Conservation (phyloP, 106 monocot genomes). For the Allium sativum region DNA sequence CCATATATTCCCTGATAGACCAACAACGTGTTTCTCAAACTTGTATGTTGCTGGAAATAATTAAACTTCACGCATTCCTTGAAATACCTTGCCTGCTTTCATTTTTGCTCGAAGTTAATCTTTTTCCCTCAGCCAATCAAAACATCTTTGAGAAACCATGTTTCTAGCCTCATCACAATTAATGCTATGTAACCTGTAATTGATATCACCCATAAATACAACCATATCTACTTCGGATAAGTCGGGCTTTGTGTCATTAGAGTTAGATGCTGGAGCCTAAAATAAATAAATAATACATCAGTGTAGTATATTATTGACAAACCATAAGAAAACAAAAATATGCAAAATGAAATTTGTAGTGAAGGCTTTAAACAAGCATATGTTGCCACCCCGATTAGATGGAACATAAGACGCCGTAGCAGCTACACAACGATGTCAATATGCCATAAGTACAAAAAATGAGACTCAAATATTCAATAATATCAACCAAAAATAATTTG, state of each 20-base stretch:
- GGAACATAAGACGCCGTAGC: slow-evolving; percentile 39
- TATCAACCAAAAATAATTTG: too few relatives aligned
- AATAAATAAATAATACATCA: background rate
- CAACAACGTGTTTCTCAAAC: slow-evolving; percentile 48
- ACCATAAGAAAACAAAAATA: background rate
- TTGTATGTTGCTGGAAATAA: slow-evolving; percentile 67
- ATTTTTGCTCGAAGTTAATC: slow-evolving; percentile 62
- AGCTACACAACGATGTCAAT: too few relatives aligned
- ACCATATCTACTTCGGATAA: slow-evolving; percentile 64
- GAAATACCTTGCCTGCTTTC: slow-evolving; percentile 60
- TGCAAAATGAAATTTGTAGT: background rate
- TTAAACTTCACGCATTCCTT: slow-evolving; percentile 60
- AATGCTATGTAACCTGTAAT: slow-evolving; percentile 45
- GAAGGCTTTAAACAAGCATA: slow-evolving; percentile 16
- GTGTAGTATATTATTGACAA: background rate
- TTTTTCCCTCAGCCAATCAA: slow-evolving; percentile 75
- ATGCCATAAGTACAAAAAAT: background rate
- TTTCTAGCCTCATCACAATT: slow-evolving; percentile 63
- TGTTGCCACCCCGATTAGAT: slow-evolving; percentile 38
- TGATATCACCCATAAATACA: slow-evolving; percentile 63
- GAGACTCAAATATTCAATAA: slow-evolving; percentile 2
- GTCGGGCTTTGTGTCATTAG: slow-evolving; percentile 46
- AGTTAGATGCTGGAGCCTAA: slow-evolving; percentile 31
- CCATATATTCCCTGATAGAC: slow-evolving; percentile 56
- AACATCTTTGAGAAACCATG: slow-evolving; percentile 63